phyloP scores from a whole-genome alignment of 768 basidiomycete genomes.

The Brasilioporus rufonigricans region DNA sequence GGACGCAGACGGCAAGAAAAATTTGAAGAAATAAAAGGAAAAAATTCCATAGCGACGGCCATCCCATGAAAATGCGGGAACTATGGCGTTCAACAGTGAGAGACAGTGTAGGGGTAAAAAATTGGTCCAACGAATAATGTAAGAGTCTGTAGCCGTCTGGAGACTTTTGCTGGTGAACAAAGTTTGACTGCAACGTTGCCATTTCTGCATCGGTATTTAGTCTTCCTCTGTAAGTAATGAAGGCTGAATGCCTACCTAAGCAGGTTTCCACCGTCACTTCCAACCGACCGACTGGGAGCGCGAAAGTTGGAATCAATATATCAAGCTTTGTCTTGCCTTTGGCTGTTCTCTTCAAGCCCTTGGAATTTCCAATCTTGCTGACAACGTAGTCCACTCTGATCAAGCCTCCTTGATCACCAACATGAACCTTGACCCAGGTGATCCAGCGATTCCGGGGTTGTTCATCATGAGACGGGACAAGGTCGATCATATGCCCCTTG shows the following conservation, averaged over 20 bases:
- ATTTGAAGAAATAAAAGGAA: constrained; percentile 16
- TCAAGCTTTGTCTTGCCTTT: constrained; percentile 35
- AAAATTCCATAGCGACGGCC: constrained; percentile 10
- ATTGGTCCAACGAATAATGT: constrained; percentile 55
- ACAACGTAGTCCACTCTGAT: constrained; percentile 70
- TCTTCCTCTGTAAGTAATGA: not conserved
- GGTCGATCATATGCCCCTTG: constrained; percentile 33
- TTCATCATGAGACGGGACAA: constrained; percentile 48
- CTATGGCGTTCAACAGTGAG: constrained; percentile 24
- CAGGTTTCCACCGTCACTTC: constrained; percentile 57
- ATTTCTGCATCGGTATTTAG: constrained; percentile 41
- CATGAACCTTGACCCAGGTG: constrained; percentile 61
- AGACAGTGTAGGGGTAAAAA: constrained; percentile 56
- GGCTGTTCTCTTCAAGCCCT: constrained; percentile 33
- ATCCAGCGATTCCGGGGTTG: constrained; percentile 58
- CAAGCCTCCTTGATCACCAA: constrained; percentile 48
- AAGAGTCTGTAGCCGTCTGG: constrained; percentile 46
- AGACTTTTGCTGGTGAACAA: constrained; percentile 46
- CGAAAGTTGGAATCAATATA: constrained; percentile 68
- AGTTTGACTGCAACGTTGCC: constrained; percentile 50
- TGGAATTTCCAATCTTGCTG: constrained; percentile 23
- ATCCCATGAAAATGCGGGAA: constrained; percentile 8
- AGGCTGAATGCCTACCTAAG: constrained; percentile 44
- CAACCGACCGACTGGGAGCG: constrained; percentile 63
- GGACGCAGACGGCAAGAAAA: constrained; percentile 14